These are phyloP conservation scores for Diaporthe citriasiana DNA, from an alignment of 2,329 filamentous ascomycete species.

Conservation along the genomic window DNA sequence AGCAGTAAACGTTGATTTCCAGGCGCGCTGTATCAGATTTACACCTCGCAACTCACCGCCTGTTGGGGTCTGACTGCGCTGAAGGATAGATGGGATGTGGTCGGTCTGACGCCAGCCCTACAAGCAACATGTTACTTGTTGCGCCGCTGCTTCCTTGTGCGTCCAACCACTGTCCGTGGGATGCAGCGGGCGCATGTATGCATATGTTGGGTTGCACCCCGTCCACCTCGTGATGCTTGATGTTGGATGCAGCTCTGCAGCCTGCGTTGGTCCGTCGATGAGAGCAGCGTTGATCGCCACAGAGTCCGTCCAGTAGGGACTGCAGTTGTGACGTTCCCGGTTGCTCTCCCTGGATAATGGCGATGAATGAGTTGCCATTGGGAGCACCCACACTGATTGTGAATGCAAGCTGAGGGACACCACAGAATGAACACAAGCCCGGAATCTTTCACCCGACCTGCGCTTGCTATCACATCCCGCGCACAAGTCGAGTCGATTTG, in stretches of 20 bases:
- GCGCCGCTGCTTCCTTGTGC: neutral
- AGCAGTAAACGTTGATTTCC: neutral
- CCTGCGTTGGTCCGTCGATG: conserved; percentile 18
- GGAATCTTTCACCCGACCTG: neutral
- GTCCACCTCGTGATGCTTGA: conserved; percentile 12
- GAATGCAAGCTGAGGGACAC: neutral
- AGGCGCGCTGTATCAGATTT: neutral
- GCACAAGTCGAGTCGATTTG: conserved; percentile 14
- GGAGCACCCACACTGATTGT: neutral
- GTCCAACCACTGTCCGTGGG: neutral
- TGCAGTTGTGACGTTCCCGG: neutral
- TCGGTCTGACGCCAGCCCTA: conserved; percentile 23
- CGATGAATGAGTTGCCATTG: neutral
- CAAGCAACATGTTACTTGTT: neutral
- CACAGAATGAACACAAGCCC: neutral
- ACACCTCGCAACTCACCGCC: conserved; percentile 38
- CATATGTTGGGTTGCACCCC: conserved; percentile 16
- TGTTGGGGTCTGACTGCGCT: conserved; percentile 23
- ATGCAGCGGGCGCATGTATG: conserved; percentile 10
- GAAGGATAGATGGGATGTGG: neutral
- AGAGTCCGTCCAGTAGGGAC: neutral
- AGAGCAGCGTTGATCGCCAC: neutral
- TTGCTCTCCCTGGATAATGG: neutral
- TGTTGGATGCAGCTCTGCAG: neutral
- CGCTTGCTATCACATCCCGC: neutral